Evolutionary conservation across 306 rosid species (phyloP), one percentile per base, ranked within the genome.

Genomic region (Lathyrus aphaca): DNA sequence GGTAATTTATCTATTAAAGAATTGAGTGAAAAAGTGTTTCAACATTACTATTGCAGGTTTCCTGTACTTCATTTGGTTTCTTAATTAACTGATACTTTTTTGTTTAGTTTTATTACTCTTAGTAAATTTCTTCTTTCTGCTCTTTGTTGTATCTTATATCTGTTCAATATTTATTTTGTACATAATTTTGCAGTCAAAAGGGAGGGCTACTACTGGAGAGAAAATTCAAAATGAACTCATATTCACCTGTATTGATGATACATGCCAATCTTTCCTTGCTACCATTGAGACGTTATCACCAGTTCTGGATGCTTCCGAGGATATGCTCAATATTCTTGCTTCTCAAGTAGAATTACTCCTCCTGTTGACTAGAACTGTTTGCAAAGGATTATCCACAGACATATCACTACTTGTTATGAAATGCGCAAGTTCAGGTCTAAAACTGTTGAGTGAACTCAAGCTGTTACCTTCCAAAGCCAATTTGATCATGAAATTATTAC

Each of bases 291-390:
- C 79, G 53, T 66, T 90, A 68, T 82, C 86, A 64, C 80, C 85
- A 44, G 78, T 69, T 61, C 79, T 75, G 39, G 84, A 82, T 77
- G 86, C 83, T 44, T 80, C 95, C 14, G 81, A 82, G 64, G 83
- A 83, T 73, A 74, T 81, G 71, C 91, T 86, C 68, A 76, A 75
- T 76, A 82, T 87, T 69, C 96, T 94, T 64, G 77, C 83, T 6
- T 85, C 86, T 66, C 95, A 86, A 81, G 81, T 81, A 54, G 96
- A 94, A 68, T 69, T 85, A 46, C 89, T 94, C 77, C 82, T 85
- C 68, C 76, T 76, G 60, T 83, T 90, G 48, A 76, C 85, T 50
- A 81, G 88, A 73, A 74, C 87, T 81, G 86, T 82, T 38, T 54
- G 55, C 69, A 84, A 82, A 64, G 74, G 76, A 68, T 74, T 84